phyloP scores from a whole-genome alignment of 164 flowering plant species.

The Vitis labrusca region DNA sequence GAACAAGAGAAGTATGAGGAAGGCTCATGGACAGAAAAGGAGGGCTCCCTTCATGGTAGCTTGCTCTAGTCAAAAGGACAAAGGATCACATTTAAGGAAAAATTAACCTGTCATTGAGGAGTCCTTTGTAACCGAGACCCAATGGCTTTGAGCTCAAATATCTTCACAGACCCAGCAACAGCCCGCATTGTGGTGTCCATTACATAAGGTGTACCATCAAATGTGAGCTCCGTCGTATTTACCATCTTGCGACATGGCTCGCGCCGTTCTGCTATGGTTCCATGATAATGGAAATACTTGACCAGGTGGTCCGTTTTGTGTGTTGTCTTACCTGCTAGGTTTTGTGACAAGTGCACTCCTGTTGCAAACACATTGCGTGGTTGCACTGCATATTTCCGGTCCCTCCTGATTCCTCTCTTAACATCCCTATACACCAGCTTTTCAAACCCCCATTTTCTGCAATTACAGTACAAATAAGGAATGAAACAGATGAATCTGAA shows the following conservation, averaged over 20 bases:
- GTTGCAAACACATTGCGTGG: conserved; percentile 73
- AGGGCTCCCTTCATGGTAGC: not conserved
- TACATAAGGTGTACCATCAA: conserved; percentile 50
- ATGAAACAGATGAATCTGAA: too few species aligned
- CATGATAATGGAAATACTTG: conserved; percentile 90
- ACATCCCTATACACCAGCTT: conserved; percentile 80
- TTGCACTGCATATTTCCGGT: conserved; percentile 87
- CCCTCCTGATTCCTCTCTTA: conserved; percentile 72
- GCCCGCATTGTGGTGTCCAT: conserved; percentile 55
- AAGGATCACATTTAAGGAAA: not conserved
- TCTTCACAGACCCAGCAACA: conserved; percentile 44
- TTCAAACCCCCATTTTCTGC: conserved; percentile 97
- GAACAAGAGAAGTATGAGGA: too few species aligned
- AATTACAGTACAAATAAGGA: not conserved
- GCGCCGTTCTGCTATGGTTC: conserved; percentile 60
- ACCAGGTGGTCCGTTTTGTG: conserved; percentile 64
- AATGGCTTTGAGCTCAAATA: conserved; percentile 60
- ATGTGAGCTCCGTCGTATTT: conserved; percentile 35
- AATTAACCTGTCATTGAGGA: conserved; percentile 35
- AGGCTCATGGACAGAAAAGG: too few species aligned
- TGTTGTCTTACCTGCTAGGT: conserved; percentile 55
- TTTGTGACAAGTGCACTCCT: conserved; percentile 91
- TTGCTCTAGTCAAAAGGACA: too few species aligned
- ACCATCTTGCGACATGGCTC: conserved; percentile 68
- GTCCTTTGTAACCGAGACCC: conserved; percentile 50